Base-by-base conservation (phyloP, 208 protist genomes). In the Leptomonas pyrrhocoris region DNA sequence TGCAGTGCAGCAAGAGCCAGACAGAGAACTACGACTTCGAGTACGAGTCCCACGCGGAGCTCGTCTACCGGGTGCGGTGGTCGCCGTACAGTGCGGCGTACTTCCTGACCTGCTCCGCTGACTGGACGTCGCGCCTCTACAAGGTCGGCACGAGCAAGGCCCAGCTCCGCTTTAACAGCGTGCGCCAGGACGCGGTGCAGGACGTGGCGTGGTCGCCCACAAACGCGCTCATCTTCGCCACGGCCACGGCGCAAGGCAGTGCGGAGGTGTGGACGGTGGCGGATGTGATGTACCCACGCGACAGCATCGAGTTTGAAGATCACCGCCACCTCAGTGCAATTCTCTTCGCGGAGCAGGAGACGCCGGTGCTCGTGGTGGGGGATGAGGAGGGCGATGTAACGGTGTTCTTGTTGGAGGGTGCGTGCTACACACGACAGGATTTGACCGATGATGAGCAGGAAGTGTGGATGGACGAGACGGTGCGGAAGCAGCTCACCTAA, bases 1-100 rank as follows among this genome's bases (percentile, higher is more conserved):
- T 96, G 83, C 97, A 98, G 84, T 99, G 98, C 88, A 98, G 89
- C 63, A 90, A 84, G 68, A 98, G 94, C 46, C 98, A 99, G 72
- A 97, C 89, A 40, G 97, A 98, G 74, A 97, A 92, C 71, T 97
- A 97, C 80, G 89, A 99, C 55, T 82, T 98, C 43, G 90, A 89
- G 55, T 99, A 98, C 81, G 73, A 74, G 28, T 80, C 91, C 3
- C 98, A 99, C 72, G 75, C 85, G 16, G 96, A 97, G 68, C 92
- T 98, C 19, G 95, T 99, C 25, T 98, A 99, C 84, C 79, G 90
- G 23, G 69, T 98, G 27, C 74, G 86, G 43, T 98, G 93, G 92
- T 98, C 92, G 30, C 97, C 97, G 13, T 98, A 94, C 71, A 85
- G 86, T 73, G 64, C 86, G 0, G 40, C 84, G 21, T 95, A 91